These are phyloP conservation scores for Gymnopilus dilepis DNA, from an alignment of 768 basidiomycete genomes.

Conservation along the genomic window DNA sequence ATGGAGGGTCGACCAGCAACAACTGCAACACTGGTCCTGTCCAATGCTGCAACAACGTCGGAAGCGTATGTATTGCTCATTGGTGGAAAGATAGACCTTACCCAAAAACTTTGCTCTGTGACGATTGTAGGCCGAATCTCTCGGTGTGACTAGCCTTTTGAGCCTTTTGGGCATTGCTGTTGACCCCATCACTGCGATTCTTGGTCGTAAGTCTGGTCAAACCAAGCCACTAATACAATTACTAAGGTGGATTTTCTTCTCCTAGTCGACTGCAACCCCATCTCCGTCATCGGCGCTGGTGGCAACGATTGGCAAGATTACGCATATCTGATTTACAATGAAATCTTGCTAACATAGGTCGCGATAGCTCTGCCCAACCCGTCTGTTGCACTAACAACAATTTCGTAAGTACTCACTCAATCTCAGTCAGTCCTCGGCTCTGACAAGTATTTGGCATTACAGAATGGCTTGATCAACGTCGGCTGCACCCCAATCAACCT, in stretches of 20 bases:
- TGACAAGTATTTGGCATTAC: neutral
- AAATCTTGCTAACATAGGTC: neutral
- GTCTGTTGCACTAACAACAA: slow-evolving; percentile 29
- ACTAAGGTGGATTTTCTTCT: neutral
- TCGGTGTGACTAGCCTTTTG: neutral
- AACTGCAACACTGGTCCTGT: slow-evolving; percentile 21
- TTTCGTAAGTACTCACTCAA: slow-evolving; percentile 21
- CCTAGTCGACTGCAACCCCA: slow-evolving; percentile 25
- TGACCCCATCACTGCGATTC: slow-evolving; percentile 18
- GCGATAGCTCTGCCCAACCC: slow-evolving; percentile 25
- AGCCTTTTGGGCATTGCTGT: slow-evolving; percentile 19
- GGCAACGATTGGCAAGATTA: slow-evolving; percentile 22
- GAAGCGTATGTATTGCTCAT: slow-evolving; percentile 15
- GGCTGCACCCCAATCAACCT: slow-evolving; percentile 29
- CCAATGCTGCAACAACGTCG: slow-evolving; percentile 28
- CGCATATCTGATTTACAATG: neutral
- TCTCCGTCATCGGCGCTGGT: slow-evolving; percentile 18
- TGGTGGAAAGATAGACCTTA: neutral
- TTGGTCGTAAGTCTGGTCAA: slow-evolving; percentile 26
- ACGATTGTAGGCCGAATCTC: neutral
- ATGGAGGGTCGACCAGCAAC: neutral
- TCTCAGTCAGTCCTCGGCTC: neutral
- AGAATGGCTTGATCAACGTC: slow-evolving; percentile 22
- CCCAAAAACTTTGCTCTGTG: neutral
- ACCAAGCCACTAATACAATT: neutral